Evolutionary conservation across 768 basidiomycete species (phyloP), one percentile per base, ranked within the genome.

Genomic region (Coprinopsis strossmayeri): DNA sequence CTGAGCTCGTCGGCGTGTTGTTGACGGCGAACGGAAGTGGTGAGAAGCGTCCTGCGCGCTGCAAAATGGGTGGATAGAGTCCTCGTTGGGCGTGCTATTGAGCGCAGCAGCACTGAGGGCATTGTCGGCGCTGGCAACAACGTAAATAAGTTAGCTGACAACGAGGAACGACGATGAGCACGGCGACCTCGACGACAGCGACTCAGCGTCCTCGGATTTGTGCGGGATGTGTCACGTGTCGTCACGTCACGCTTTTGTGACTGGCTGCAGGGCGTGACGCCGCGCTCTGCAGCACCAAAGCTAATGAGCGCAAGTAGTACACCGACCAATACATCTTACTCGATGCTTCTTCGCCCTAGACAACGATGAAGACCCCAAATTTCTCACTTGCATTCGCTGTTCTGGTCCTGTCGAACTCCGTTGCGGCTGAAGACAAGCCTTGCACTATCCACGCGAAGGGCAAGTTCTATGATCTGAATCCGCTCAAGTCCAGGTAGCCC

Each of bases 31-130:
- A 53, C 48, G 39, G 67, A 39, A 15, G 73, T 66, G 34, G 68
- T 56, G 35, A 73, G 67, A 41, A 76, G 55, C 54, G 62, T 66
- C 30, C 72, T 50, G 37, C 49, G 49, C 12, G n/a, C 49, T 11
- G 41, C 20, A 5, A 69, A 34, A 58, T 62, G 18, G 66, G 45
- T 18, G 64, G 52, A 23, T 59, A 54, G 18, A 41, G 57, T 59
- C 50, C 61, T 70, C 57, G 67, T 59, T 50, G 67, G 67, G 59
- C 68, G 76, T 61, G 81, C 70, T 58, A 78, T 67, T 58, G 82
- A 78, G 61, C 84, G 82, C 62, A 87, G 66, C 54, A 88, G 62
- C 56, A 73, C 64, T 55, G 80, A 80, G 58, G 83, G 79, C 85
- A 88, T 87, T 13, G 25, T 45, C 23, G 64, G 53, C 65, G 57